Evolutionary conservation across 2,329 filamentous ascomycete species (phyloP), one percentile per base, ranked within the genome.

Genomic region (Triangularia verruculosa): DNA sequence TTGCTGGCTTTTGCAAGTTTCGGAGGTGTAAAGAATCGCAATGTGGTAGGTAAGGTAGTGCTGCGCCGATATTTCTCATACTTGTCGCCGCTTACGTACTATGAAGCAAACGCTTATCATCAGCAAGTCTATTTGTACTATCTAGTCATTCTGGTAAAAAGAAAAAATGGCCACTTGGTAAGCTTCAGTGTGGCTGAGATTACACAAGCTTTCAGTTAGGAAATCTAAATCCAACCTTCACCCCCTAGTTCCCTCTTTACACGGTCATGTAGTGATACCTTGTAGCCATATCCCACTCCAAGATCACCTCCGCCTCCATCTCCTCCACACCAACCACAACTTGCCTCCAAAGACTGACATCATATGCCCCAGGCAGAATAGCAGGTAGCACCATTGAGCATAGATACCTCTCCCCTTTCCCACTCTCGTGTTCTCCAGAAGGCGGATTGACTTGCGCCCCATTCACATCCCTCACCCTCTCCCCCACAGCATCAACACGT

Each of bases 221-320:
- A 47, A 47, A n/a, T n/a, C n/a, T n/a, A n/a, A 47, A 15, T 5
- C 13, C 12, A 47, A 47, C 15, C 6, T 47, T 13, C 39, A 47
- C 9, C 27, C 4, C 7, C 7, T 51, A 27, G 17, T 12, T 20
- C 34, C 17, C 20, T 12, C 24, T 22, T 11, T 61, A 69, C 12
- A 68, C 66, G 15, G 62, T 63, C 65, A 75, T 70, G 53, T 79
- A 78, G 66, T 79, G 80, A 59, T 79, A 80, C 61, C 79, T 70
- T n/a, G 78, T 78, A 7, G 67, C 74, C 2, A 70, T 61, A 67
- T 81, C 79, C 66, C 79, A 81, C 67, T 81, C 78, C 9, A 81
- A 64, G 28, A 79, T 63, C 3, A 80, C 74, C 69, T 81, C 79
- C 0, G 64, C 68, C 39, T 76, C 72, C 78, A 82, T 80, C 64